Evolutionary conservation across 768 basidiomycete species (phyloP), one percentile per base, ranked within the genome.

Genomic region (Lactifluus rugatus): DNA sequence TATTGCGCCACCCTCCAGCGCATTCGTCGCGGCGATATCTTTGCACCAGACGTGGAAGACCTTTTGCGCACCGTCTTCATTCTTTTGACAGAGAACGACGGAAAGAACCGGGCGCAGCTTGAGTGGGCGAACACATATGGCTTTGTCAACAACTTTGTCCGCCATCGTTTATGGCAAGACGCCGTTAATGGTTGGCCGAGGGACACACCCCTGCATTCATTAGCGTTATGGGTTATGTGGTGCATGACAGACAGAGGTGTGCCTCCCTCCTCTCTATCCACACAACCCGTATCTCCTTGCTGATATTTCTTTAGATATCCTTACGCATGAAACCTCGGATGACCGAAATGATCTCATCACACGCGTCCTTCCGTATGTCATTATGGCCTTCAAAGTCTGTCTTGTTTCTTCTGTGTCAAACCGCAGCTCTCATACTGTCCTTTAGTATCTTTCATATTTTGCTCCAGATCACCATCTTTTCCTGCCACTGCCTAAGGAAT

Each of bases 81-180:
- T 44, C 78, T 88, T 75, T 67, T 84, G 68, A 70, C 79, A 3
- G 85, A 87, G 61, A 81, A 84, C 69, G 85, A 87, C 68, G 84
- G 83, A 34, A 77, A 76, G 66, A 88, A 88, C 66, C 73, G 74
- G 36, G 70, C 64, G 3, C 82, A 82, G 69, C 78, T 87, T 48
- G 61, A 78, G 56, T 72, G 69, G 23, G 84, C 80, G 0, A 76
- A 77, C 3, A 71, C 83, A 3, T 73, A 75, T 37, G 60, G 59
- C 5, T 82, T 78, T 44, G 72, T 81, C 9, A 74, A 78, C 48
- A 19, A 54, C 1, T 81, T 76, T 56, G 67, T 83, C 36, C 74
- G 73, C 32, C 65, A 65, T n/a, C 74, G 75, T 7, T 71, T 84
- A 26, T 78, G 79, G 72, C 72, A 77, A 34, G 65, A 67, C 23